phyloP scores from a whole-genome alignment of 2,329 filamentous ascomycete species.

The Penicillium paneum region DNA sequence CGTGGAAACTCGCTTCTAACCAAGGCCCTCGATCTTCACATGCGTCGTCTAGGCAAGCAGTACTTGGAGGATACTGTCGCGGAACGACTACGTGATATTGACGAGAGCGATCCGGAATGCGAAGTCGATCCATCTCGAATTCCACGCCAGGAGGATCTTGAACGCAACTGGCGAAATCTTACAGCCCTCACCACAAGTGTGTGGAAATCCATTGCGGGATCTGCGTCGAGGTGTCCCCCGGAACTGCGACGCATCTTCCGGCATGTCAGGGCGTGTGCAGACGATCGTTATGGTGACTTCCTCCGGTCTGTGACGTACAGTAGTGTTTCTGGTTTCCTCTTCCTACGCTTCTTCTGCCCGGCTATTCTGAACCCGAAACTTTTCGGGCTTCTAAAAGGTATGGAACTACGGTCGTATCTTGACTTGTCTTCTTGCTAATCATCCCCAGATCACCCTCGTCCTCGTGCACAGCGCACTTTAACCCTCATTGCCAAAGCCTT shows the following conservation, averaged over 20 bases:
- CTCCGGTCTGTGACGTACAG: constrained; percentile 86
- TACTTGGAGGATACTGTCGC: constrained; percentile 83
- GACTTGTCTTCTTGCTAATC: constrained; percentile 17
- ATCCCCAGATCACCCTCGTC: constrained; percentile 70
- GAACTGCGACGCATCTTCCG: constrained; percentile 84
- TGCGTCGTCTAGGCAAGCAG: constrained; percentile 89
- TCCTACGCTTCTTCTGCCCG: constrained; percentile 91
- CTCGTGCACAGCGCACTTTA: constrained; percentile 78
- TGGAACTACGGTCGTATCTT: neutral
- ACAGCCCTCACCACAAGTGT: constrained; percentile 74
- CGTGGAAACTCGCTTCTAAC: constrained; percentile 92
- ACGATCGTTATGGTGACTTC: constrained; percentile 92
- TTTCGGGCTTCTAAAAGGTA: constrained; percentile 76
- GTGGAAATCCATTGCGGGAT: constrained; percentile 77
- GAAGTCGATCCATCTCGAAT: constrained; percentile 90
- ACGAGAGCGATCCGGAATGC: constrained; percentile 84
- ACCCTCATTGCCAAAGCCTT: constrained; percentile 90
- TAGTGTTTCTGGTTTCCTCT: constrained; percentile 90
- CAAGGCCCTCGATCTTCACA: constrained; percentile 89
- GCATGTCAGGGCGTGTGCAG: constrained; percentile 86
- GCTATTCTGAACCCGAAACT: constrained; percentile 95
- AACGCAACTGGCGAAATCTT: constrained; percentile 77
- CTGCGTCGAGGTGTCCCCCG: constrained; percentile 70
- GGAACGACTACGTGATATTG: constrained; percentile 85
- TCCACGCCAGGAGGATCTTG: constrained; percentile 63